A percentile compares a stretch with the other conserved stretches of the same genome.
Conservation (phyloP, 139 green algal genomes). For the Deuterostichococcus epilithicus region DNA sequence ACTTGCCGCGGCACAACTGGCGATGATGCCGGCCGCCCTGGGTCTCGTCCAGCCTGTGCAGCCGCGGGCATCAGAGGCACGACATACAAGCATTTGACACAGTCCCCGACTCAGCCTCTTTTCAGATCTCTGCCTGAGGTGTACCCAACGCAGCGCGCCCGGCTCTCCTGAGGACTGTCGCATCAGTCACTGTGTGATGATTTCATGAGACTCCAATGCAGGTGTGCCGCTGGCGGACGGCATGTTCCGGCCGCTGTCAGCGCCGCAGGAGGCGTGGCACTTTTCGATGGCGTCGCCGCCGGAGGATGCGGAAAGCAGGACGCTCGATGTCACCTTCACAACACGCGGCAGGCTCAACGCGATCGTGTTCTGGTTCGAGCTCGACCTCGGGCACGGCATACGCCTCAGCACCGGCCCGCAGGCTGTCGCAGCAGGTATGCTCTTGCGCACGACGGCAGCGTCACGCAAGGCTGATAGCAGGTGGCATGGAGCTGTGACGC, state of each 20-base stretch:
- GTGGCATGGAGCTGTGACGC: no score
- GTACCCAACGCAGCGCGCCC: background rate
- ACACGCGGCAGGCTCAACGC: slow-evolving; percentile 46
- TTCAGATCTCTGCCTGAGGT: no score
- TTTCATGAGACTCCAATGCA: slow-evolving; percentile 6
- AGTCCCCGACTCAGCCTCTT: no score
- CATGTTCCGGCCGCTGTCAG: slow-evolving; percentile 39
- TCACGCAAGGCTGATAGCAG: no score
- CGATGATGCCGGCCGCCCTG: no score
- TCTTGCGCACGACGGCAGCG: no score
- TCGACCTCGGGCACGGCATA: slow-evolving; percentile 50
- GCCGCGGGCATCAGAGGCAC: no score
- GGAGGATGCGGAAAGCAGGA: slow-evolving; percentile 36
- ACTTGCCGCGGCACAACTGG: no score
- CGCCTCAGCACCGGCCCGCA: slow-evolving; percentile 31
- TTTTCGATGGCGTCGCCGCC: slow-evolving; percentile 61
- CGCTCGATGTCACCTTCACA: slow-evolving; percentile 58
- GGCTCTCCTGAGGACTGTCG: background rate
- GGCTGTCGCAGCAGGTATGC: slow-evolving; percentile 14
- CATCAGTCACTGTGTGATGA: slow-evolving; percentile 17
- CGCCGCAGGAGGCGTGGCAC: slow-evolving; percentile 58
- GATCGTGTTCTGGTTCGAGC: slow-evolving; percentile 68
- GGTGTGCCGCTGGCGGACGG: slow-evolving; percentile 28
- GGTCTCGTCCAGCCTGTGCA: no score
- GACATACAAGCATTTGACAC: no score